phyloP scores from a whole-genome alignment of 306 rosid genomes.

The Sesbania bispinosa region DNA sequence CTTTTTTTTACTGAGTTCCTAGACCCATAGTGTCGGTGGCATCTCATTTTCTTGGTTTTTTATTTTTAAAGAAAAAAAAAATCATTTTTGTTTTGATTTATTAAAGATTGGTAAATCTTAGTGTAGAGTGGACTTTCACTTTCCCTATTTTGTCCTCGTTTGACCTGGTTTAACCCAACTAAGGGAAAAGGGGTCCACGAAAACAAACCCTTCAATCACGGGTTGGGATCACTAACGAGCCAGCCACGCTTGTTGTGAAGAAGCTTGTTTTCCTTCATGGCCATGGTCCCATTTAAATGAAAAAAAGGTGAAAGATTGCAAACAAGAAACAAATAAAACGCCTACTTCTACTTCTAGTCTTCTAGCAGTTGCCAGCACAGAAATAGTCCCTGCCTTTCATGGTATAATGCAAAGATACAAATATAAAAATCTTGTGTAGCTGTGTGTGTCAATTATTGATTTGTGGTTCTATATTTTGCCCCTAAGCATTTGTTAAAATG shows the following conservation, averaged over 20 bases:
- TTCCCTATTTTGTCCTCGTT: conserved; percentile 15
- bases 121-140: conserved; percentile 14
- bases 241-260: too few relatives aligned
- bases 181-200: conserved; percentile 31
- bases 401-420: too few relatives aligned
- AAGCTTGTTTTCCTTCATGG: conserved; percentile 15
- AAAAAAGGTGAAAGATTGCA: neutral
- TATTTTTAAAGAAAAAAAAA: neutral
- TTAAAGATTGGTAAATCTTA: neutral
- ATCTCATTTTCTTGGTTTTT: neutral
- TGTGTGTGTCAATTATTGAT: neutral
- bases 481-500: neutral
- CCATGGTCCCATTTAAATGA: conserved; percentile 9
- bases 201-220: conserved; percentile 56
- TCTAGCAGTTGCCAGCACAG: neutral
- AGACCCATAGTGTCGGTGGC: conserved; percentile 62
- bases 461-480: neutral
- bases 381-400: neutral
- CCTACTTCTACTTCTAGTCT: neutral
- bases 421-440: neutral
- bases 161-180: too few relatives aligned
- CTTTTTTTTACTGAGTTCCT: neutral
- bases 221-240: conserved; percentile 38
- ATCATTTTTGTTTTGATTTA: neutral
- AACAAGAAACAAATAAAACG: neutral